Conservation (phyloP, 176 grass and related monocot genomes). For the Musa schizocarpa region DNA sequence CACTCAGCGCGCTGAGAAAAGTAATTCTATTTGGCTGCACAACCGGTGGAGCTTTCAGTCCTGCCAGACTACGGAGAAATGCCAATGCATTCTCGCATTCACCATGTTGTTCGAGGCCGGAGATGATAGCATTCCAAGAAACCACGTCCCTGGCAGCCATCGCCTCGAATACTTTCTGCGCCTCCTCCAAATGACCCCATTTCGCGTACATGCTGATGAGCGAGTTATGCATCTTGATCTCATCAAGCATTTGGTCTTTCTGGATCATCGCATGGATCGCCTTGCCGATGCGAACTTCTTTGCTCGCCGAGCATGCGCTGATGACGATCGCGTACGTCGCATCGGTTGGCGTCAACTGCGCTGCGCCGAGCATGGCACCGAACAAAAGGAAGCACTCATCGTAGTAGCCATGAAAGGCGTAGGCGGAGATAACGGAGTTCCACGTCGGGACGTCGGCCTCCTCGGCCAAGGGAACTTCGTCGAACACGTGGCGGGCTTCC, state of each 20-base stretch:
- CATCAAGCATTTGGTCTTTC: background rate
- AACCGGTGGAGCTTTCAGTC: background rate
- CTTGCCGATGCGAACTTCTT: background rate
- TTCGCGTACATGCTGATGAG: slow-evolving; percentile 21
- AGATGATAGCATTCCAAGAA: slow-evolving; percentile 20
- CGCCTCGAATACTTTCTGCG: slow-evolving; percentile 5
- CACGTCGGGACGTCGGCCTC: slow-evolving; percentile 15
- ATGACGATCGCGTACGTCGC: slow-evolving; percentile 8
- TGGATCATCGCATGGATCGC: slow-evolving; percentile 8
- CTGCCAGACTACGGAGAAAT: background rate
- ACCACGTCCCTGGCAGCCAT: slow-evolving; percentile 2
- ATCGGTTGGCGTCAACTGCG: background rate
- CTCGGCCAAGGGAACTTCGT: background rate
- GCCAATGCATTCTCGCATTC: background rate
- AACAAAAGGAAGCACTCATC: slow-evolving; percentile 15
- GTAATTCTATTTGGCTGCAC: slow-evolving; percentile 15
- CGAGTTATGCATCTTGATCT: slow-evolving; percentile 11
- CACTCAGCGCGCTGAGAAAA: slow-evolving; percentile 8
- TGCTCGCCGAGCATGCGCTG: slow-evolving; percentile 17
- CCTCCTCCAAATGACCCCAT: slow-evolving; percentile 3
- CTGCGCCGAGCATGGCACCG: background rate
- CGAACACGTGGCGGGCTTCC: slow-evolving; percentile 17
- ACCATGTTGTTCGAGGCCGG: slow-evolving; percentile 13
- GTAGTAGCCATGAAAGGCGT: slow-evolving; percentile 7
- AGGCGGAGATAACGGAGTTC: slow-evolving; percentile 16